A percentile compares a stretch with the other conserved stretches of the same genome.
Evolutionary conservation across 1,284 basidiomycete species (phyloP).

Genomic region (Tilletia setariae): DNA sequence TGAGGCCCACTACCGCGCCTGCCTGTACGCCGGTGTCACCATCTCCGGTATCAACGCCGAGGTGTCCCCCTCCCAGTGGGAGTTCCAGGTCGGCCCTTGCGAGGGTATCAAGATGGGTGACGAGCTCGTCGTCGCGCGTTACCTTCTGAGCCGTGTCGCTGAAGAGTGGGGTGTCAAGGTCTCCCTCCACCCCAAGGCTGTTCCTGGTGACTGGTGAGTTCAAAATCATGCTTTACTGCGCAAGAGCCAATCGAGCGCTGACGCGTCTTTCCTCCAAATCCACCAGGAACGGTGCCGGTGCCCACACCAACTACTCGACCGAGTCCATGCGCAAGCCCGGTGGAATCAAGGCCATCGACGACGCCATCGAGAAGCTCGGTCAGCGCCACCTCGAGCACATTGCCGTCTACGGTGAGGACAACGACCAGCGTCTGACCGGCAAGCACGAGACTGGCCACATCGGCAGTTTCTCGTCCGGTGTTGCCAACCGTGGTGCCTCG

Average conservation of each 20-base stretch:
- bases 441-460: conserved; percentile 87
- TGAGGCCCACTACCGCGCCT: conserved; percentile 95
- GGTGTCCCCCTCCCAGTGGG: conserved; percentile 99
- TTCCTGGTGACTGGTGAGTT: conserved; percentile 85
- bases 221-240: too few relatives aligned
- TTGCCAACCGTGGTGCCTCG: conserved; percentile 85
- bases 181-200: conserved; percentile 98
- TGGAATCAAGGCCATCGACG: conserved; percentile 90
- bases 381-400: conserved; percentile 57
- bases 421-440: conserved; percentile 53
- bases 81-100: conserved; percentile 99
- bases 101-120: conserved; percentile 98
- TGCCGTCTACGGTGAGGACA: conserved; percentile 54
- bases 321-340: conserved; percentile 43
- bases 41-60: conserved; percentile 99
- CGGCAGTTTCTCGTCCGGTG: conserved; percentile 83
- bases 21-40: conserved; percentile 93
- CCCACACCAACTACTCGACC: conserved; percentile 59
- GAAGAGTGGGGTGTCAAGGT: conserved; percentile 97
- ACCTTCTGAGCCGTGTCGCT: conserved; percentile 59
- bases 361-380: conserved; percentile 69
- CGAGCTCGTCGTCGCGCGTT: conserved; percentile 57
- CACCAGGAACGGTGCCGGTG: conserved; percentile 81
- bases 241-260: too few relatives aligned
- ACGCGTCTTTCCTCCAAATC: not conserved